Evolutionary conservation across 129 eudicot genomes (phyloP).

Genomic region (Pseudognaphalium luteoalbum): DNA sequence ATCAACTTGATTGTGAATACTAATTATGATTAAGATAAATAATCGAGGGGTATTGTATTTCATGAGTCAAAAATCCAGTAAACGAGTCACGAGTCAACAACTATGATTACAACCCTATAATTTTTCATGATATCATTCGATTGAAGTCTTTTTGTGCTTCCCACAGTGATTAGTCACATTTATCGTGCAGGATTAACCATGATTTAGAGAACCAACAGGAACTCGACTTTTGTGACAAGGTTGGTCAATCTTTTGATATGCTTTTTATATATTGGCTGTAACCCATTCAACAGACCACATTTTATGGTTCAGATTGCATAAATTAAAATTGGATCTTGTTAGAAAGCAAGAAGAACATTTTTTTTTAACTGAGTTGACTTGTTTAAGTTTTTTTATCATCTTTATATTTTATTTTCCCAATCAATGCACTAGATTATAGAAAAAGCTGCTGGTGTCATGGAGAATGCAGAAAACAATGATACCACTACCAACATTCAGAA

Average conservation of each 20-base stretch:
- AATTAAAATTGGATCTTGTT: not conserved
- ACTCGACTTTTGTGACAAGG: constrained; percentile 52
- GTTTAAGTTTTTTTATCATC: not conserved
- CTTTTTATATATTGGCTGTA: not conserved
- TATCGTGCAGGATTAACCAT: constrained; percentile 48
- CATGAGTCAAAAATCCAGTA: no score
- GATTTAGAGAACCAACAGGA: constrained; percentile 44
- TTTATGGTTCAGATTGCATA: not conserved
- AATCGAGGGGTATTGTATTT: no score
- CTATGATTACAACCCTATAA: no score
- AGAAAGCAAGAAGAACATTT: not conserved
- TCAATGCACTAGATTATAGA: constrained; percentile 50
- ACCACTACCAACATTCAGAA: constrained; percentile 11
- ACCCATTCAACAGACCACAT: not conserved
- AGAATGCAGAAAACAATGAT: constrained; percentile 31
- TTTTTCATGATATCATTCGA: constrained; percentile 4
- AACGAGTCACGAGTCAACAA: no score
- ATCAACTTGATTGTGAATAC: no score
- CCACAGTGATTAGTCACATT: constrained; percentile 20
- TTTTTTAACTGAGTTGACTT: not conserved
- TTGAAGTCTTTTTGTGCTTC: not conserved
- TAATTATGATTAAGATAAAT: no score
- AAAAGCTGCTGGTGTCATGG: constrained; percentile 30
- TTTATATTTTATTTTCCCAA: not conserved
- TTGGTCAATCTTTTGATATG: constrained; percentile 32